Evolutionary conservation across 179 eudicot species (phyloP).

Genomic region (Drosera spatulata): DNA sequence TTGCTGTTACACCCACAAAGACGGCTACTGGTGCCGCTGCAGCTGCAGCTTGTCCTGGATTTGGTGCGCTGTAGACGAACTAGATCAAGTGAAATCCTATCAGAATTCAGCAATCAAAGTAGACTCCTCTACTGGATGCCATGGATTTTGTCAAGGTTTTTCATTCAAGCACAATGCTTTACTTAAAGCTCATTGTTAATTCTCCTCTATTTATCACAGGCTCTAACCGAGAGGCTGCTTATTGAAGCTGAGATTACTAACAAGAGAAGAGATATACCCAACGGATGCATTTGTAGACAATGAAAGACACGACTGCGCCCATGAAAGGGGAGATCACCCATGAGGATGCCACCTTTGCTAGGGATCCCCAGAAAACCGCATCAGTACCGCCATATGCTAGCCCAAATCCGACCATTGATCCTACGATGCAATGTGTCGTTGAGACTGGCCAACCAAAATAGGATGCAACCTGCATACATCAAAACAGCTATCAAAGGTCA

Average conservation of each 20-base stretch:
- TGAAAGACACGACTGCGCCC: conserved; percentile 78
- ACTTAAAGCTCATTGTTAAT: too few species aligned
- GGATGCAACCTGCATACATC: conserved; percentile 73
- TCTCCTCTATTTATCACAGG: too few species aligned
- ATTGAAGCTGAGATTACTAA: too few species aligned
- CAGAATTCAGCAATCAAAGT: background rate
- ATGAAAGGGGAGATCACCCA: conserved; percentile 88
- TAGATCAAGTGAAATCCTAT: conserved; percentile 21
- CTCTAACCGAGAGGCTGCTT: too few species aligned
- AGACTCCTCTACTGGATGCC: too few species aligned
- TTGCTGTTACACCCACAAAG: conserved; percentile 57
- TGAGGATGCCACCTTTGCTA: conserved; percentile 90
- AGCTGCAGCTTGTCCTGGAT: conserved; percentile 96
- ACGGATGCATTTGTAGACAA: conserved; percentile 95
- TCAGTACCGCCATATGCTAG: conserved; percentile 81
- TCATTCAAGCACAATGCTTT: too few species aligned
- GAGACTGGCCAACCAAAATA: conserved; percentile 96
- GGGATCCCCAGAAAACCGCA: conserved; percentile 94
- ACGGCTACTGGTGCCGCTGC: conserved; percentile 91
- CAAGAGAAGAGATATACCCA: conserved; percentile 37
- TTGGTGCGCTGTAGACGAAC: conserved; percentile 99
- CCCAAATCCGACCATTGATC: conserved; percentile 98
- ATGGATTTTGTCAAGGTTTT: too few species aligned
- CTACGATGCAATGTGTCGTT: conserved; percentile 93
- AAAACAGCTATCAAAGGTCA: background rate